Conservation (phyloP, 495 filamentous ascomycete genomes). For the Cercophora samala region DNA sequence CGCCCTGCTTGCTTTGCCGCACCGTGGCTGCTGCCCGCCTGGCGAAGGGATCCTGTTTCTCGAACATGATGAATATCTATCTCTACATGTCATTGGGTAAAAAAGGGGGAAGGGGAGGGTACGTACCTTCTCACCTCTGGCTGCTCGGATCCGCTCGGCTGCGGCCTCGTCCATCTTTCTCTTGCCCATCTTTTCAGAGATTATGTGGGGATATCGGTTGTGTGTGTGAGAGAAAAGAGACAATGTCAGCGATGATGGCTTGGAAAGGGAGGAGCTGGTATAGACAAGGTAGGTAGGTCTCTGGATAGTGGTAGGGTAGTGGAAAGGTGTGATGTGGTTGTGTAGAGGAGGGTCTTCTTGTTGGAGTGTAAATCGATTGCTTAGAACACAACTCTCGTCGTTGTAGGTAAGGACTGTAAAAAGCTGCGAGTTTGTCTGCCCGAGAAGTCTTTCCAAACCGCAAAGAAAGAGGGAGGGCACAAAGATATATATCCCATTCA, state of each 20-base stretch:
- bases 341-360: no score
- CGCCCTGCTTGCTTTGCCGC: constrained; percentile 33
- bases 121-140: constrained; percentile 40
- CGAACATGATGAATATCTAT: background rate
- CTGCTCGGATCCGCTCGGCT: constrained; percentile 42
- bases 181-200: constrained; percentile 39
- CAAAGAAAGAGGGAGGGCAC: background rate
- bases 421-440: background rate
- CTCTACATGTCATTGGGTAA: constrained; percentile 15
- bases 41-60: constrained; percentile 43
- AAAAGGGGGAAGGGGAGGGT: background rate
- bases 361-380: no score
- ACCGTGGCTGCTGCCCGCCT: constrained; percentile 45
- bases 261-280: background rate
- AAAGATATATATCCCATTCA: background rate
- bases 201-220: no score
- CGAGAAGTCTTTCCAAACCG: background rate
- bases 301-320: no score
- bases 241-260: background rate
- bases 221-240: no score
- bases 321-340: no score
- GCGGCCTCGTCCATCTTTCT: constrained; percentile 46
- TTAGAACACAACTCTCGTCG: no score
- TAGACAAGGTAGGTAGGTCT: background rate
- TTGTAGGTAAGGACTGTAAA: background rate